These are phyloP conservation scores for Pharus latifolius DNA, from an alignment of 176 grass and related monocot species.

Conservation along the genomic window DNA sequence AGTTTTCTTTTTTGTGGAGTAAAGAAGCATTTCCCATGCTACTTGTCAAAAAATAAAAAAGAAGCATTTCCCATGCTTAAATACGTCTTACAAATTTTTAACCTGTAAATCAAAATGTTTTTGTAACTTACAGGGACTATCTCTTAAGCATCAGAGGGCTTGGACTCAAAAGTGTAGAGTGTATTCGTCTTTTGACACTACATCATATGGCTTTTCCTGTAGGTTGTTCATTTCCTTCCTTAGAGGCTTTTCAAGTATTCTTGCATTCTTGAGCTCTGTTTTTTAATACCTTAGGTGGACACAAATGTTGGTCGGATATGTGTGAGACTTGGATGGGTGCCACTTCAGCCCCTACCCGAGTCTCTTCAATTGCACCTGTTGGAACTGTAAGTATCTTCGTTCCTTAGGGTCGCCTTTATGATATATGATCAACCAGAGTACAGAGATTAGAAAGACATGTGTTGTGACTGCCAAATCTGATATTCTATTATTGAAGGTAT, in stretches of 20 bases:
- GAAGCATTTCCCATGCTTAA: too few relatives aligned
- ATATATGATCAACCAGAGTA: background rate
- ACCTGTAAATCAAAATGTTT: constrained; percentile 14
- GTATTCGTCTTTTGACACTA: constrained; percentile 71
- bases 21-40: too few relatives aligned
- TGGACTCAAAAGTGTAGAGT: constrained; percentile 89
- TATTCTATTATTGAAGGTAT: constrained; percentile 47
- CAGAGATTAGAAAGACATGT: background rate
- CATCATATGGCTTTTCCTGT: constrained; percentile 91
- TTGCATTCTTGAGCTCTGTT: constrained; percentile 9
- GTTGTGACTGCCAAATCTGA: constrained; percentile 3
- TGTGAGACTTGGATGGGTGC: constrained; percentile 93
- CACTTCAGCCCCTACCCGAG: constrained; percentile 77
- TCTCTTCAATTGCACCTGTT: constrained; percentile 83
- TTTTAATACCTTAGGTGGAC: constrained; percentile 55
- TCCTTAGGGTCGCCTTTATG: background rate
- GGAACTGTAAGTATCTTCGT: constrained; percentile 49
- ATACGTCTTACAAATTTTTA: too few relatives aligned
- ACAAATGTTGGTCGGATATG: constrained; percentile 92
- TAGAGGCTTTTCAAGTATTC: background rate
- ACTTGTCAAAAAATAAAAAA: too few relatives aligned
- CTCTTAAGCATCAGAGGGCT: constrained; percentile 85
- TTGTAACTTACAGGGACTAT: constrained; percentile 50
- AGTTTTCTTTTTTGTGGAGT: too few relatives aligned
- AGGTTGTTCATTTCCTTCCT: constrained; percentile 4